Evolutionary conservation across 768 basidiomycete genomes (phyloP).

Genomic region (Podaxis sp.): DNA sequence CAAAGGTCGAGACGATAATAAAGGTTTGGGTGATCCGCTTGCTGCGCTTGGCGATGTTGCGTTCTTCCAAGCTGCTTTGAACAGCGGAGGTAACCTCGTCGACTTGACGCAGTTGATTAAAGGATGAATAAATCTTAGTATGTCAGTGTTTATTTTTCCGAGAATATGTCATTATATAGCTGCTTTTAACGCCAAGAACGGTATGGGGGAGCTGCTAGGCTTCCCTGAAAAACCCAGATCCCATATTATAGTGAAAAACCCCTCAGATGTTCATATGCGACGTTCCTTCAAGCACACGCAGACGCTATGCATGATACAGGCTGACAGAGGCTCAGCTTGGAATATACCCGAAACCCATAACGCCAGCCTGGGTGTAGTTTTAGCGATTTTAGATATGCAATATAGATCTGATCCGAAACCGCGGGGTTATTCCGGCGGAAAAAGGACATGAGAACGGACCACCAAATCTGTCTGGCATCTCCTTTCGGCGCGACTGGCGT

Average conservation of each 20-base stretch:
- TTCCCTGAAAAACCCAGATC: not conserved
- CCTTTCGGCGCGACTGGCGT: too few species aligned
- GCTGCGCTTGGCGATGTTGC: slow-evolving; percentile 74
- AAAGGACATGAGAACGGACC: not conserved
- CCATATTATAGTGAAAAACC: not conserved
- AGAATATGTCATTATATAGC: not conserved
- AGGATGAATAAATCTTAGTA: slow-evolving; percentile 1
- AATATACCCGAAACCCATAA: not conserved
- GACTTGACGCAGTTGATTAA: slow-evolving; percentile 45
- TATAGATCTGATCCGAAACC: not conserved
- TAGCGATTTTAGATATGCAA: not conserved
- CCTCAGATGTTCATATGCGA: not conserved
- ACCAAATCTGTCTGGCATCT: too few species aligned
- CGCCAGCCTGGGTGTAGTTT: too few species aligned
- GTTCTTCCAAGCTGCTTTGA: slow-evolving; percentile 75
- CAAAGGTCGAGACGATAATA: slow-evolving; percentile 46
- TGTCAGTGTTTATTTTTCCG: not conserved
- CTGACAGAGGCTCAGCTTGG: not conserved
- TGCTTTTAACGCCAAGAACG: not conserved
- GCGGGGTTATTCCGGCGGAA: not conserved
- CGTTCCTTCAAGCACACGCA: not conserved
- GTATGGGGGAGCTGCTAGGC: too few species aligned
- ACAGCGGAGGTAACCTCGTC: slow-evolving; percentile 58
- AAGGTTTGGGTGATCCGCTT: slow-evolving; percentile 53
- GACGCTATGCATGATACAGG: not conserved